phyloP scores from a whole-genome alignment of 345 rosid genomes.

The Mallotus nudiflorus region DNA sequence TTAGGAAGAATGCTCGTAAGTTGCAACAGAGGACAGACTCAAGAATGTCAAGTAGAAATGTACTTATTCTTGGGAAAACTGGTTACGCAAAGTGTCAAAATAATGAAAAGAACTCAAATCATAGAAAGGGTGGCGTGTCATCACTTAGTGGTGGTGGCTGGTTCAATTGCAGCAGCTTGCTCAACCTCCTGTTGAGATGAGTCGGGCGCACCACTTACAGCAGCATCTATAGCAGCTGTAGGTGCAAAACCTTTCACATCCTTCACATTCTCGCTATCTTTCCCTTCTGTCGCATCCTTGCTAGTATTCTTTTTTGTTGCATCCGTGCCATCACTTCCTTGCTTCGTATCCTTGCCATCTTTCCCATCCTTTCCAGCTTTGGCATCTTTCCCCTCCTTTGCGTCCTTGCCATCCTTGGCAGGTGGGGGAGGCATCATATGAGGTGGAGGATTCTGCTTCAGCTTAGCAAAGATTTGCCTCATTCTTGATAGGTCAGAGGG shows the following conservation, averaged over 20 bases:
- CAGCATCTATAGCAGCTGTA: conserved; percentile 39
- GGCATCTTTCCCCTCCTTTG: conserved; percentile 40
- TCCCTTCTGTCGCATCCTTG: conserved; percentile 33
- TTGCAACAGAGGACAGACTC: neutral
- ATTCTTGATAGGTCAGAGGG: conserved; percentile 83
- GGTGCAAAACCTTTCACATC: conserved; percentile 25
- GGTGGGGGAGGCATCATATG: conserved; percentile 90
- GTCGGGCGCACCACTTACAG: conserved; percentile 28
- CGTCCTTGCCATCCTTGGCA: conserved; percentile 51
- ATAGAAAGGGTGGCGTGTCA: neutral
- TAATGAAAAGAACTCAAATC: conserved; percentile 6
- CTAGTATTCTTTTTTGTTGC: conserved; percentile 30
- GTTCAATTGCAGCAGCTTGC: conserved; percentile 26
- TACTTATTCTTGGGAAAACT: conserved; percentile 31
- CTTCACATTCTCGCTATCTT: conserved; percentile 34
- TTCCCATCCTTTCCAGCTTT: conserved; percentile 55
- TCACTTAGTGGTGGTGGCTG: conserved; percentile 32
- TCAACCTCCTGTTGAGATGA: conserved; percentile 36
- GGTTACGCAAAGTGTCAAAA: conserved; percentile 7
- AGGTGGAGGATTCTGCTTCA: conserved; percentile 81
- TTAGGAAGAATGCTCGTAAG: conserved; percentile 16
- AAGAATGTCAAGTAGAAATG: conserved; percentile 9
- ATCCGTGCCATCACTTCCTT: conserved; percentile 37
- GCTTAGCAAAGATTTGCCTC: conserved; percentile 79
- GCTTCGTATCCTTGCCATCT: conserved; percentile 38